Base-by-base conservation (phyloP, 208 protist genomes). In the Novymonas esmeraldas region DNA sequence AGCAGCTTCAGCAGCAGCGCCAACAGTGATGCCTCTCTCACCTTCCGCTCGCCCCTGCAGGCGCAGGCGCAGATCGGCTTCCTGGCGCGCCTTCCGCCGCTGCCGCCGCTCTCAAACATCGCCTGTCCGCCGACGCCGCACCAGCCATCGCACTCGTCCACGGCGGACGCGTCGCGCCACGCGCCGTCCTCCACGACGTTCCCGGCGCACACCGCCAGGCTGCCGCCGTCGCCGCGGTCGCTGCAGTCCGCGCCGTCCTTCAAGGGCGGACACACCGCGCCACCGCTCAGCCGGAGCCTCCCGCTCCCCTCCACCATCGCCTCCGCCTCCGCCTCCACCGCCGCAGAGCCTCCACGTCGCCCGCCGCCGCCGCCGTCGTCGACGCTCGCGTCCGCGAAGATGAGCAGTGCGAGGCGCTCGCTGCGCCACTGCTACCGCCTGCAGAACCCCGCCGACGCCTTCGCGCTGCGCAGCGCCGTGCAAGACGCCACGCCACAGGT, bases 341-440 rank as follows among this genome's bases (percentile, higher is more conserved):
- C 34, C 24, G 13, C 24, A 7, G 33, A 2, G 0, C 26, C 4
- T 34, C 20, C n/a, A 14, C 11, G 22, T 33, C 24, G 9, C 24
- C 13, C 38, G n/a, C 20, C 20, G 6, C 39, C 11, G 20, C 55
- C 16, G 26, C n/a, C 34, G 9, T 33, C 16, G 26, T 31, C 34
- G 9, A 22, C 22, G 34, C n/a, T 29, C 18, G 5, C 54, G 3
- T 16, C 20, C 10, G 3, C 24, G 14, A 42, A 14, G 36, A 2
- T 24, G 38, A 7, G 10, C 3, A 6, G 34, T n/a, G 24, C n/a
- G n/a, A n/a, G 55, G 13, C 36, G 16, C 3, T 31, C 50, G 10
- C 61, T 87, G 36, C 78, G 78, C 63, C 55, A 68, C 54, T 83
- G 73, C 48, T 69, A 87, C 49, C 81, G 75, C 0, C 75, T 87